Conservation (phyloP, 2,329 filamentous ascomycete species). For the Aphanoascus verrucosus region DNA sequence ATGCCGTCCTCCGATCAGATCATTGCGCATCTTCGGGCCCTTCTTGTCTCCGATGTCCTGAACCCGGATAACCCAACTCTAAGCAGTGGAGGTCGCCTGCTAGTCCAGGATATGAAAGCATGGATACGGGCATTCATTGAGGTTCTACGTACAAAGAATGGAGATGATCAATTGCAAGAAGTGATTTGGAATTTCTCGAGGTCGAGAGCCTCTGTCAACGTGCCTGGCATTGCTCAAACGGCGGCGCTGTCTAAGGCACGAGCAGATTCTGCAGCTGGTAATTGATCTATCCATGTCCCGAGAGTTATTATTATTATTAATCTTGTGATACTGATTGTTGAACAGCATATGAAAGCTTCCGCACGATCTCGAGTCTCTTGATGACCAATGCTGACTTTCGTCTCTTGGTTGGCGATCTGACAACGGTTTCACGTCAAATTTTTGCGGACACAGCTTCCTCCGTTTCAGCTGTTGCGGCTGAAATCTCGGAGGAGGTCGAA, state of each 20-base stretch:
- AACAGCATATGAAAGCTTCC: conserved; percentile 66
- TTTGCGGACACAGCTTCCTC: conserved; percentile 78
- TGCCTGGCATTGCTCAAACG: conserved; percentile 50
- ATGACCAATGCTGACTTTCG: conserved; percentile 86
- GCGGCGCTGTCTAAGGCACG: conserved; percentile 54
- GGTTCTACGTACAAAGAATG: conserved; percentile 73
- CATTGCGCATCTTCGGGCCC: conserved; percentile 65
- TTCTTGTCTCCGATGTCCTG: conserved; percentile 67
- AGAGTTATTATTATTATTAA: neutral
- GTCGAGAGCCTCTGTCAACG: conserved; percentile 59
- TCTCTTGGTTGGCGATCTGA: conserved; percentile 69
- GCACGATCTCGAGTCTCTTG: conserved; percentile 72
- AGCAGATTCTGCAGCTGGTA: conserved; percentile 62
- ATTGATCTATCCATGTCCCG: conserved; percentile 10
- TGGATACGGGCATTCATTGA: conserved; percentile 73
- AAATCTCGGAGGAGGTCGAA: conserved; percentile 62
- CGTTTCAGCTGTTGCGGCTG: conserved; percentile 61
- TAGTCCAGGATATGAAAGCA: conserved; percentile 60
- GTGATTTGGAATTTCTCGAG: conserved; percentile 76
- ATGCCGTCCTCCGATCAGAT: conserved; percentile 86
- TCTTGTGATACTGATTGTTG: conserved; percentile 14
- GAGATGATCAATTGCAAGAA: conserved; percentile 75
- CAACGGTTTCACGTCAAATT: conserved; percentile 67
- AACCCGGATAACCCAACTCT: conserved; percentile 65
- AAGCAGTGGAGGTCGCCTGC: conserved; percentile 62